Evolutionary conservation across 768 basidiomycete species (phyloP).

Genomic region (Trametes meyenii): DNA sequence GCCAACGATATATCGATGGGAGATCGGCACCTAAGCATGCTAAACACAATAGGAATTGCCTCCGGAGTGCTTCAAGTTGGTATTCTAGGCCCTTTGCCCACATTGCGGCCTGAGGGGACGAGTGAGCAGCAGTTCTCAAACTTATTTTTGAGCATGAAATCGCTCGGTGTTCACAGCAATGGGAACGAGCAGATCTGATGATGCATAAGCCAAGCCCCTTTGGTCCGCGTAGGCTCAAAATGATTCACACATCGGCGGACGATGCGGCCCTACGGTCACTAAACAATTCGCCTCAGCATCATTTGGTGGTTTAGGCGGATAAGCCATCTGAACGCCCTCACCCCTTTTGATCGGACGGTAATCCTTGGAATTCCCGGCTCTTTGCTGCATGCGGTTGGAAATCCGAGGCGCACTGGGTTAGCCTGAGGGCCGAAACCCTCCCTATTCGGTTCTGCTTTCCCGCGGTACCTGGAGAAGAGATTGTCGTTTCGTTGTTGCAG

Average conservation of each 20-base stretch:
- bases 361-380: not conserved
- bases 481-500: too few species aligned
- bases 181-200: not conserved
- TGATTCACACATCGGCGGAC: not conserved
- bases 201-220: not conserved
- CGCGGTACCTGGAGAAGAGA: too few species aligned
- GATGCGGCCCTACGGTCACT: not conserved
- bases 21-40: too few species aligned
- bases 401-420: too few species aligned
- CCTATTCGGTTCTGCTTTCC: too few species aligned
- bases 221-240: not conserved
- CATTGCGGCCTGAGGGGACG: too few species aligned
- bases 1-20: too few species aligned
- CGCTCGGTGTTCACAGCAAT: not conserved
- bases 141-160: not conserved
- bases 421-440: too few species aligned
- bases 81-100: too few species aligned
- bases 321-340: not conserved
- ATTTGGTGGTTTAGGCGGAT: not conserved
- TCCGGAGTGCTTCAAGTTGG: too few species aligned
- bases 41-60: too few species aligned
- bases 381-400: not conserved
- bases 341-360: not conserved
- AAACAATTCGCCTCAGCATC: conserved; percentile 4
- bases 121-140: too few species aligned